phyloP scores from a whole-genome alignment of 2,329 filamentous ascomycete species.

The Cercospora beticola region DNA sequence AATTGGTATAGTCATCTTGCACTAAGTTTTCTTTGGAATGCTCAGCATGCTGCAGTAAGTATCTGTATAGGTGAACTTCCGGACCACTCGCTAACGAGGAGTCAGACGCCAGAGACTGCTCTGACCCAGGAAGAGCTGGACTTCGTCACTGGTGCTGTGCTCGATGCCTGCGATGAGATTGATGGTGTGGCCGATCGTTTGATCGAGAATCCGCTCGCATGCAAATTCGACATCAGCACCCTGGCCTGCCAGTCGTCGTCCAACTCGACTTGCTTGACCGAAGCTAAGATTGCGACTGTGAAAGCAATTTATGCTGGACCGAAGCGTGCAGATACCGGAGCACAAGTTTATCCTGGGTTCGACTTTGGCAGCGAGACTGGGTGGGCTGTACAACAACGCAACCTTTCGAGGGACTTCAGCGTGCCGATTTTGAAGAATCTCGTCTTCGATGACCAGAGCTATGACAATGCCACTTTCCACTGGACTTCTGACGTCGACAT shows the following conservation, averaged over 20 bases:
- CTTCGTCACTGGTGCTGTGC: slow-evolving; percentile 37
- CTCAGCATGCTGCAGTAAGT: slow-evolving; percentile 26
- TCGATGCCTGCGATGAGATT: slow-evolving; percentile 42
- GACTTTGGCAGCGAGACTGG: slow-evolving; percentile 42
- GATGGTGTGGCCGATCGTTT: slow-evolving; percentile 43
- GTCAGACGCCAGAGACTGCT: slow-evolving; percentile 21
- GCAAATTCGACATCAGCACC: slow-evolving; percentile 39
- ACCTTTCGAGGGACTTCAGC: slow-evolving; percentile 39
- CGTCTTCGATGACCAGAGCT: slow-evolving; percentile 42
- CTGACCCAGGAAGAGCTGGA: slow-evolving; percentile 37
- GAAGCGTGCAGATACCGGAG: slow-evolving; percentile 24
- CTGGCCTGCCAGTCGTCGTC: slow-evolving; percentile 33
- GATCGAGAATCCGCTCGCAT: slow-evolving; percentile 43
- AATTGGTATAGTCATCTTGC: slow-evolving; percentile 41
- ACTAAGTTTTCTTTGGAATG: slow-evolving; percentile 35
- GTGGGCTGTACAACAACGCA: slow-evolving; percentile 41
- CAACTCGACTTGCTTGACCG: slow-evolving; percentile 35
- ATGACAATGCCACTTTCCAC: slow-evolving; percentile 40
- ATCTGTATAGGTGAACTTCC: neutral
- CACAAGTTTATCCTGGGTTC: slow-evolving; percentile 44
- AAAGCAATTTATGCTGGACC: slow-evolving; percentile 40
- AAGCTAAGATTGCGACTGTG: slow-evolving; percentile 35
- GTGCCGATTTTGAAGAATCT: slow-evolving; percentile 47
- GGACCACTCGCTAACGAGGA: neutral
- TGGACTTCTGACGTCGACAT: slow-evolving; percentile 40